These are phyloP conservation scores for Lichtheimia ornata DNA, from an alignment of 371 early-diverging fungal genomes.

Conservation along the genomic window DNA sequence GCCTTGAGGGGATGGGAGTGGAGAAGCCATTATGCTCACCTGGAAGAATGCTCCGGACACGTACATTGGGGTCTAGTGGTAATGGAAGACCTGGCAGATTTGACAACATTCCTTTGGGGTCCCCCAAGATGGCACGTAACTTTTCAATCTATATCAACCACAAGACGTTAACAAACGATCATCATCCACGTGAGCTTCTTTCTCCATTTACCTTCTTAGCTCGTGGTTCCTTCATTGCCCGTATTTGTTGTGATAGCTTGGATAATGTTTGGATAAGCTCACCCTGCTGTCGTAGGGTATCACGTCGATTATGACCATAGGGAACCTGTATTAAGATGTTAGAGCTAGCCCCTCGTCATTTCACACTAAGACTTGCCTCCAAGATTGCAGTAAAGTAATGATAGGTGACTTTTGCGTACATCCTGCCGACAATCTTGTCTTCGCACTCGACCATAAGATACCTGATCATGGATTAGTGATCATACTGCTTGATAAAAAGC, in stretches of 20 bases:
- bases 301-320: constrained; percentile 67
- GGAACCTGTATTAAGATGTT: constrained; percentile 39
- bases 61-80: constrained; percentile 85
- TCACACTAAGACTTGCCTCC: constrained; percentile 34
- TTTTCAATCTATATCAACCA: constrained; percentile 68
- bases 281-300: constrained; percentile 78
- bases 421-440: constrained; percentile 66
- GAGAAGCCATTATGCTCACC: constrained; percentile 36
- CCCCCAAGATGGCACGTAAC: constrained; percentile 71
- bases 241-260: constrained; percentile 70
- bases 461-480: constrained; percentile 36
- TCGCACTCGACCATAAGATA: constrained; percentile 92
- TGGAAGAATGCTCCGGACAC: constrained; percentile 83
- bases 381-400: constrained; percentile 76
- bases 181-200: background rate
- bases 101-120: constrained; percentile 78
- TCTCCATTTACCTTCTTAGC: constrained; percentile 70
- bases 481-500: background rate
- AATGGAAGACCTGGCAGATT: constrained; percentile 81
- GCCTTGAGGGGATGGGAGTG: background rate
- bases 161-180: background rate
- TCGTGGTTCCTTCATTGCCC: constrained; percentile 76
- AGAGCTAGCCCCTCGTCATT: background rate
- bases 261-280: constrained; percentile 80
- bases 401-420: constrained; percentile 86